Percentiles rank a stretch among this genome's conserved stretches.
phyloP scores from a whole-genome alignment of 75 land plant species.

The Pseudotsuga menziesii region DNA sequence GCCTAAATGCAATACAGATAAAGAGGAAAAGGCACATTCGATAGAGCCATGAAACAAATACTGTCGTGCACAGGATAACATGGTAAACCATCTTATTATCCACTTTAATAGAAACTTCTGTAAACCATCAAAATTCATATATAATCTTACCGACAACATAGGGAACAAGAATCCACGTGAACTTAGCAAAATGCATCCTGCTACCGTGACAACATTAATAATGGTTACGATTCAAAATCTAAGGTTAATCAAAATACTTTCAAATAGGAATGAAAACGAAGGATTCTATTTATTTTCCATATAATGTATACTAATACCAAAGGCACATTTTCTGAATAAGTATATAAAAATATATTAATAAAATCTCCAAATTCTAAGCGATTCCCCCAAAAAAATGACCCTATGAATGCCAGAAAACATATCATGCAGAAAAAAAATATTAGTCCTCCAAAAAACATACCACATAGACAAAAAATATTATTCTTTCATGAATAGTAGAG shows the following conservation, averaged over 20 bases:
- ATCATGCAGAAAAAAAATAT: too few species aligned
- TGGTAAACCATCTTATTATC: constrained; percentile 33
- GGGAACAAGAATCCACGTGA: constrained; percentile 56
- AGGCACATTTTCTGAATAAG: background rate
- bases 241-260: background rate
- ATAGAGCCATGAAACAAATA: constrained; percentile 70
- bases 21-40: constrained; percentile 64
- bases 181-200: constrained; percentile 71
- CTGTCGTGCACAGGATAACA: constrained; percentile 28
- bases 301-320: background rate
- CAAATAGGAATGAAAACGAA: background rate
- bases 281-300: background rate
- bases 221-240: constrained; percentile 7
- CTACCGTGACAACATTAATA: constrained; percentile 8
- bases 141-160: constrained; percentile 37
- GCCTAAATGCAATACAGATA: constrained; percentile 61
- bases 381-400: background rate
- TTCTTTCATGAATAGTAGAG: too few species aligned
- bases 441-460: too few species aligned
- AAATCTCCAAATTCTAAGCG: background rate
- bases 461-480: too few species aligned
- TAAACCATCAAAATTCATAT: constrained; percentile 80
- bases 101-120: constrained; percentile 32
- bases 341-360: background rate
- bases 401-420: too few species aligned